Percentiles rank a stretch among this genome's conserved stretches.
These are phyloP conservation scores for Sporothrix humicola DNA, from an alignment of 2,329 filamentous ascomycete species.

Conservation along the genomic window DNA sequence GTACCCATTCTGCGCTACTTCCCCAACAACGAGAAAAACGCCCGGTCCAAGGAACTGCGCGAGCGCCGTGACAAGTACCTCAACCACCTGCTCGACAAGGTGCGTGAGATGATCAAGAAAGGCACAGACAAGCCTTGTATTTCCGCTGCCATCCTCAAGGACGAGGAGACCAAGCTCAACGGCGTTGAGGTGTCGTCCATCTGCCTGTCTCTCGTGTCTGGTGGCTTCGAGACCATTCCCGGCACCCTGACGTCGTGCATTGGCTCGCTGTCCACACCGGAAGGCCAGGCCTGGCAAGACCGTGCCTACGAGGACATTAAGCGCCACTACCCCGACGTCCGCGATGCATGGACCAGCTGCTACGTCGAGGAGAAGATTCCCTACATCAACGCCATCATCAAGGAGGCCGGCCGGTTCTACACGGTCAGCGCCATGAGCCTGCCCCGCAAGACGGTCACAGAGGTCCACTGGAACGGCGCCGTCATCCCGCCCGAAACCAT, in stretches of 20 bases:
- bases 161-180: conserved; percentile 39
- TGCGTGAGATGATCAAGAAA: conserved; percentile 42
- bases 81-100: conserved; percentile 67
- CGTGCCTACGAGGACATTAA: conserved; percentile 73
- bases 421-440: conserved; percentile 80
- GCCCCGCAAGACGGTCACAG: conserved; percentile 72
- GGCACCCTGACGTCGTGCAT: conserved; percentile 81
- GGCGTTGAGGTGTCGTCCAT: conserved; percentile 71
- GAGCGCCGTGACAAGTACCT: conserved; percentile 55
- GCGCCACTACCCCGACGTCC: conserved; percentile 69
- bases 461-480: conserved; percentile 70
- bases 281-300: conserved; percentile 72
- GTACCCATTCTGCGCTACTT: conserved; percentile 63
- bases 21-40: conserved; percentile 56
- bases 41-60: conserved; percentile 61
- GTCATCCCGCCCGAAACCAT: conserved; percentile 76
- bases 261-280: conserved; percentile 71
- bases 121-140: conserved; percentile 42
- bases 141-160: conserved; percentile 42
- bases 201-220: conserved; percentile 76
- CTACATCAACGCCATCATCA: conserved; percentile 78
- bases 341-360: conserved; percentile 77
- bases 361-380: conserved; percentile 75
- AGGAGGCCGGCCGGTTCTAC: conserved; percentile 79
- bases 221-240: conserved; percentile 80